These are phyloP conservation scores for Tardiomyces digboiensis DNA, from an alignment of 1,139 yeast genomes.

Conservation along the genomic window DNA sequence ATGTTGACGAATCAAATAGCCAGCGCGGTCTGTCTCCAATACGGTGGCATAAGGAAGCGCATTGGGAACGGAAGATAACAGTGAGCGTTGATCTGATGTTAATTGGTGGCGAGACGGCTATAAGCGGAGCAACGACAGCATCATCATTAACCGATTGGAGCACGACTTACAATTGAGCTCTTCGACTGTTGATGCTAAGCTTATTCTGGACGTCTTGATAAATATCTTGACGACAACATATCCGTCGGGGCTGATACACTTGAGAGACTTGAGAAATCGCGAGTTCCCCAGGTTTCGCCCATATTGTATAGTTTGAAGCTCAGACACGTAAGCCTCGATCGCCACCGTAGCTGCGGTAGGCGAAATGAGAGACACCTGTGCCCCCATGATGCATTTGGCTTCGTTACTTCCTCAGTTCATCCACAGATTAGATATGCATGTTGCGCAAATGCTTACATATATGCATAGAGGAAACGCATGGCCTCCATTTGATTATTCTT, in stretches of 20 bases:
- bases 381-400: too few relatives aligned
- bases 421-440: too few relatives aligned
- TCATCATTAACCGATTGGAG: too few relatives aligned
- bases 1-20: slow-evolving; percentile 78
- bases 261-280: slow-evolving; percentile 77
- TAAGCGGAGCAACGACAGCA: slow-evolving; percentile 32
- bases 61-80: slow-evolving; percentile 35
- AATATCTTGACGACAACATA: slow-evolving; percentile 63
- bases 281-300: slow-evolving; percentile 53
- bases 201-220: slow-evolving; percentile 55
- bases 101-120: neutral
- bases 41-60: slow-evolving; percentile 64
- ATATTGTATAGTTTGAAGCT: slow-evolving; percentile 64
- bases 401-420: too few relatives aligned
- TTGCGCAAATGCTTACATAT: too few relatives aligned
- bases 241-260: slow-evolving; percentile 53
- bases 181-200: slow-evolving; percentile 13
- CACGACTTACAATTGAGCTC: neutral
- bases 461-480: too few relatives aligned
- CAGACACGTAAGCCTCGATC: slow-evolving; percentile 79
- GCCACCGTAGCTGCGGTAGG: slow-evolving; percentile 93
- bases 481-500: too few relatives aligned
- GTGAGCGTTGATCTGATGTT: slow-evolving; percentile 10
- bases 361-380: slow-evolving; percentile 72
- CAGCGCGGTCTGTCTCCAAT: slow-evolving; percentile 87